Base-by-base conservation (phyloP, 225 moss, liverwort and hornwort genomes). In the Straminergon stramineum region DNA sequence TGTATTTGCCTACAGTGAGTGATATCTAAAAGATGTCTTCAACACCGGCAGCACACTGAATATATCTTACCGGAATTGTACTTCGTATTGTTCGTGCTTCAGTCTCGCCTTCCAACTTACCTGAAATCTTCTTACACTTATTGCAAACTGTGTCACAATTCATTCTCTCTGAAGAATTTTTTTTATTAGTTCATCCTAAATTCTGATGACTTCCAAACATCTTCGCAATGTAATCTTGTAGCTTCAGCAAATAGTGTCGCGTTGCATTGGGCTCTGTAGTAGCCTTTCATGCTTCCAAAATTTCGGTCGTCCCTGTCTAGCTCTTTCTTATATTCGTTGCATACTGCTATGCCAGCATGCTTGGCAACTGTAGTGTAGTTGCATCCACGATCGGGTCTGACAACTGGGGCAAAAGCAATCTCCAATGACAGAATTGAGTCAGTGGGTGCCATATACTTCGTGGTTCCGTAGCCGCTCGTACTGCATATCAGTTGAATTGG, bases 21-120 rank as follows among this genome's bases (percentile, higher is more conserved):
- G 82, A 81, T 23, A 90, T 91, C 89, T 58, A 28, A 58, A 84
- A 62, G 85, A 76, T 90, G 63, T 85, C 69, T 65, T 26, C 18
- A 21, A 57, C 10, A 17, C 51, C 27, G 76, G 51, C 63, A 48
- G 41, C 13, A 34, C 52, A 78, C 86, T 60, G 4, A 52, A 51
- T 83, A 57, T 17, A 79, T 9, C 35, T 9, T 37, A 66, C 24
- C 20, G 14, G 41, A 65, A 28, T 4, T 85, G 11, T 35, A 12
- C 37, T 26, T 37, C 52, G 8, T 3, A 10, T 13, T 8, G 21
- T 10, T 31, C 19, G 3, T 74, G n/a, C 31, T 24, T 52, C 17
- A 32, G 19, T 79, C 73, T 79, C 35, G 13, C 30, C 53, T 23
- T 14, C 8, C 8, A 51, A 15, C 17, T 75, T 6, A 15, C 15